Conservation (phyloP, 1,284 basidiomycete species). For the Golubevia sp. region DNA sequence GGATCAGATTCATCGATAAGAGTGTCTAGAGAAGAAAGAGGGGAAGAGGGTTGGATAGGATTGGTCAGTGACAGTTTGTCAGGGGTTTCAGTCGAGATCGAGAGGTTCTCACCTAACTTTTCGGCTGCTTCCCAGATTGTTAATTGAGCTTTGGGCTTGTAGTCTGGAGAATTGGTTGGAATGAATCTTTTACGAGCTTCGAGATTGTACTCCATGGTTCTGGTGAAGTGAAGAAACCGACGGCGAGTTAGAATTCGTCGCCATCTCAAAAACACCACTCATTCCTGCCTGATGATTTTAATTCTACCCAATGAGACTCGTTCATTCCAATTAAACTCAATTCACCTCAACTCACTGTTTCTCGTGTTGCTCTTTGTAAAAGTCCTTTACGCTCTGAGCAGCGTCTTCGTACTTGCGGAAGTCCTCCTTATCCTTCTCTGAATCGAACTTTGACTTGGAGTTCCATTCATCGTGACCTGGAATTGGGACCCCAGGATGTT, state of each 20-base stretch:
- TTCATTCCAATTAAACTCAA: no score
- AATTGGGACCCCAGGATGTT: slow-evolving; percentile 21
- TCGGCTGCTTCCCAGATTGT: slow-evolving; percentile 87
- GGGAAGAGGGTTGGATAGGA: no score
- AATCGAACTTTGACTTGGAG: slow-evolving; percentile 69
- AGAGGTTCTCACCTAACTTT: no score
- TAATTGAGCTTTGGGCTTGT: slow-evolving; percentile 34
- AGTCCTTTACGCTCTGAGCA: slow-evolving; percentile 81
- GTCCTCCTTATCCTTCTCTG: slow-evolving; percentile 74
- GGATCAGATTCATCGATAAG: slow-evolving; percentile 87
- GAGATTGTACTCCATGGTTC: slow-evolving; percentile 35
- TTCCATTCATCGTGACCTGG: slow-evolving; percentile 19
- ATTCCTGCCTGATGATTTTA: slow-evolving; percentile 36
- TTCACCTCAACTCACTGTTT: slow-evolving; percentile 88
- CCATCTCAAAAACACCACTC: slow-evolving; percentile 38
- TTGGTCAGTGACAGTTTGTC: no score
- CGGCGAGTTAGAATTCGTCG: no score
- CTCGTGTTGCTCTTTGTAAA: slow-evolving; percentile 85
- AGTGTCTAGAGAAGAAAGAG: no score
- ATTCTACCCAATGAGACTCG: slow-evolving; percentile 48
- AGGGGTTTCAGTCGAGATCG: no score
- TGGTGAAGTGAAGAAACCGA: not conserved
- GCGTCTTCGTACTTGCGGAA: slow-evolving; percentile 67
- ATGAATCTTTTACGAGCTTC: slow-evolving; percentile 24
- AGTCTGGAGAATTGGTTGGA: not conserved